Base-by-base conservation (phyloP, 768 basidiomycete species). In the Suillus plorans region DNA sequence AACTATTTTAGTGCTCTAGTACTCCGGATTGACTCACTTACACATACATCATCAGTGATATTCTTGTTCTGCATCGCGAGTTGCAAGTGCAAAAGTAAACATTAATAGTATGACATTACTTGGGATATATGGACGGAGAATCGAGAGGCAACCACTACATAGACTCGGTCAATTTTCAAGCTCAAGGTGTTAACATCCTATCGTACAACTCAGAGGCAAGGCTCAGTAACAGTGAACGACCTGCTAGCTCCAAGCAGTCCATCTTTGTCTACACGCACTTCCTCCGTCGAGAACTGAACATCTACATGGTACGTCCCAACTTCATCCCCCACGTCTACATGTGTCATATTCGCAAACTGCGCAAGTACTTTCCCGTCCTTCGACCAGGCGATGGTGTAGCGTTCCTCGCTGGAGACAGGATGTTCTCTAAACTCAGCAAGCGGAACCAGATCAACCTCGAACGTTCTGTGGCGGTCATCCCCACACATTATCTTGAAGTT, bases 361-460 rank as follows among this genome's bases (percentile, higher is more conserved):
- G 75, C 71, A n/a, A 90, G 68, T 2, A 77, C 65, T 0, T 66
- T 64, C 13, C 81, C 85, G 66, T 88, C 80, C 66, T 78, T 84
- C 37, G 71, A 72, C 90, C 90, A 91, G 22, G 71, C 71, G 62
- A 90, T 82, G 10, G 77, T 76, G 69, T 89, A 90, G 61, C 80
- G 81, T 71, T 87, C 85, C n/a, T 71, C 72, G 22, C 72, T 66
- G 25, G 61, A 68, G 28, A 69, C 66, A 1, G 71, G 67, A 5
- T 69, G 66, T n/a, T 75, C 66, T 63, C 84, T 74, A 64, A 89
- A 80, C 61, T 89, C 83, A 0, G 86, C 89, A 18, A 92, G 80
- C 14, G 88, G 86, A 18, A 91, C 78, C 37, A 91, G 83, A 16
- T 77, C 70, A 18, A 88, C 67, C n/a, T 78, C 76, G 44, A 89